Conservation (phyloP, 805 yeast species). For the Starmera caribaea region DNA sequence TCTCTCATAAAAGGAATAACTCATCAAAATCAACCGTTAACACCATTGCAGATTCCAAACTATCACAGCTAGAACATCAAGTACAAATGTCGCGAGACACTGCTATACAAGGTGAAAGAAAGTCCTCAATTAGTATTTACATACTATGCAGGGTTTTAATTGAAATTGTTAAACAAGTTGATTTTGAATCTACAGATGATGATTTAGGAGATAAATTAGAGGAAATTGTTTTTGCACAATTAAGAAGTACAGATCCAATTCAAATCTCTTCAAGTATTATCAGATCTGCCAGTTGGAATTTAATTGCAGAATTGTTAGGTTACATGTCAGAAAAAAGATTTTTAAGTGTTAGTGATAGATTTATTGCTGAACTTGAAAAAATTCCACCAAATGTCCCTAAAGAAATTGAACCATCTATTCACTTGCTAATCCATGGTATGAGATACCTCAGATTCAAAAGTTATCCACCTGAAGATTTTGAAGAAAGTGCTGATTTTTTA, state of each 20-base stretch:
- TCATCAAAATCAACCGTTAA: slow-evolving; percentile 34
- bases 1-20: slow-evolving; percentile 38
- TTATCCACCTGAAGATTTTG: slow-evolving; percentile 83
- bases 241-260: slow-evolving; percentile 78
- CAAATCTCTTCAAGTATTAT: slow-evolving; percentile 58
- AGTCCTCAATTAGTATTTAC: slow-evolving; percentile 77
- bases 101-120: slow-evolving; percentile 78
- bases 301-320: slow-evolving; percentile 82
- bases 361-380: slow-evolving; percentile 86
- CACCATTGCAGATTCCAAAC: slow-evolving; percentile 45
- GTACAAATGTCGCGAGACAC: slow-evolving; percentile 43
- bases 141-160: slow-evolving; percentile 85
- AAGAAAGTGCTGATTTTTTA: slow-evolving; percentile 87
- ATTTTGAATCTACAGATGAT: slow-evolving; percentile 62
- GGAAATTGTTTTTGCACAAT: slow-evolving; percentile 86
- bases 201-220: slow-evolving; percentile 78
- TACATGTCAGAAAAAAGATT: slow-evolving; percentile 82
- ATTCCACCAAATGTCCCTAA: slow-evolving; percentile 45
- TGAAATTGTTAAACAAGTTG: slow-evolving; percentile 84
- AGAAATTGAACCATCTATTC: slow-evolving; percentile 52
- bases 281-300: slow-evolving; percentile 87
- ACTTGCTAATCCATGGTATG: slow-evolving; percentile 85
- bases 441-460: slow-evolving; percentile 67
- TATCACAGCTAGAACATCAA: slow-evolving; percentile 29
- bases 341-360: slow-evolving; percentile 82